phyloP scores from a whole-genome alignment of 2,329 filamentous ascomycete species.

The Aschersonia sp. region DNA sequence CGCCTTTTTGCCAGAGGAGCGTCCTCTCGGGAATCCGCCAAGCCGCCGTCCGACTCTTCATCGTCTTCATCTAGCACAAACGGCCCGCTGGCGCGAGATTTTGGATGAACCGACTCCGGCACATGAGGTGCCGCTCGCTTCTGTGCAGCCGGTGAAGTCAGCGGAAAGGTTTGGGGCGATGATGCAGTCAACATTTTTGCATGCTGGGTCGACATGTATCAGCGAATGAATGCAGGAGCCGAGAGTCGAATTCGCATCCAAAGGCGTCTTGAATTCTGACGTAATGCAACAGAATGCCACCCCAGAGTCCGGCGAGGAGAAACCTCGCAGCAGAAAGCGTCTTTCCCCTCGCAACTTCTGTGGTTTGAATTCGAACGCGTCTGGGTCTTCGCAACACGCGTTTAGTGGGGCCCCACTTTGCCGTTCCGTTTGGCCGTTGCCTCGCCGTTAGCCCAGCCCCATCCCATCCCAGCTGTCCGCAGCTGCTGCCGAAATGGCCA shows the following conservation, averaged over 20 bases:
- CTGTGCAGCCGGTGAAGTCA: constrained; percentile 26
- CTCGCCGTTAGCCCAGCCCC: too few relatives aligned
- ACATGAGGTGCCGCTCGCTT: constrained; percentile 23
- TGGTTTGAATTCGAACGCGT: constrained; percentile 2
- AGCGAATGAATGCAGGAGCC: too few relatives aligned
- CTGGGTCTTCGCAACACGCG: constrained; percentile 8
- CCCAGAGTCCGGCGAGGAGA: too few relatives aligned
- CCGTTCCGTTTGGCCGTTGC: not conserved
- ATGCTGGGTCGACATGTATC: not conserved
- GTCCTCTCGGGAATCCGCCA: constrained; percentile 1
- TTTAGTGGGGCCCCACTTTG: constrained; percentile 12
- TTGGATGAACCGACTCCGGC: constrained; percentile 18
- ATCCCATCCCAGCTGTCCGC: constrained; percentile 4
- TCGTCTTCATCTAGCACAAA: constrained; percentile 24
- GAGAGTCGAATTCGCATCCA: too few relatives aligned
- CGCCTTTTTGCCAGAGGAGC: constrained; percentile 15
- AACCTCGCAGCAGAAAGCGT: too few relatives aligned
- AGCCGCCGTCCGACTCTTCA: constrained; percentile 13
- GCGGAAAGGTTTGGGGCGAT: constrained; percentile 41
- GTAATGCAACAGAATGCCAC: too few relatives aligned
- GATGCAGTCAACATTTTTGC: constrained; percentile 41
- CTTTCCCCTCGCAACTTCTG: too few relatives aligned
- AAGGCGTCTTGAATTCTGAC: too few relatives aligned
- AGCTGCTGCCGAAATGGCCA: constrained; percentile 4
- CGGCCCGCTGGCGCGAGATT: constrained; percentile 20